Conservation (phyloP, 257 asterid genomes). For the Gentiana dahurica region DNA sequence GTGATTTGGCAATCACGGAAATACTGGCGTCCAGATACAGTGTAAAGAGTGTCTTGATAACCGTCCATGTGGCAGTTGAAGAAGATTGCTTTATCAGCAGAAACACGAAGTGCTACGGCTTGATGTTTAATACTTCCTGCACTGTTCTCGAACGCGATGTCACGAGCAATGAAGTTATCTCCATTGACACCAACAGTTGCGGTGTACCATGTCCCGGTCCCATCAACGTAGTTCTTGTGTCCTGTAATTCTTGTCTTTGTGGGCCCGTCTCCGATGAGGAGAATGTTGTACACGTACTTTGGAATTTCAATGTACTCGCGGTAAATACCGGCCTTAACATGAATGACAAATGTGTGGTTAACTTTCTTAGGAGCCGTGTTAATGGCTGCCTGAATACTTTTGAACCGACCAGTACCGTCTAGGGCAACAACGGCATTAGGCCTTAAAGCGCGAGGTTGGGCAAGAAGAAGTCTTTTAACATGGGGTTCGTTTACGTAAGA, state of each 20-base stretch:
- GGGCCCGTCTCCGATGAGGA: constrained; percentile 60
- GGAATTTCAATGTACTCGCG: constrained; percentile 37
- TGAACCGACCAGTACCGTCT: constrained; percentile 56
- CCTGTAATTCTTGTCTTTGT: constrained; percentile 43
- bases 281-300: constrained; percentile 25
- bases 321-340: constrained; percentile 51
- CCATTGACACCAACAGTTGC: constrained; percentile 42
- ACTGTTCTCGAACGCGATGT: constrained; percentile 51
- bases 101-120: constrained; percentile 54
- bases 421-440: constrained; percentile 45
- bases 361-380: constrained; percentile 23
- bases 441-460: constrained; percentile 5
- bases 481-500: no score
- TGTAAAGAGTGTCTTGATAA: constrained; percentile 50
- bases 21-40: constrained; percentile 39
- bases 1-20: constrained; percentile 40
- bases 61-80: constrained; percentile 43
- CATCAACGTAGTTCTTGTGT: constrained; percentile 27
- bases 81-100: constrained; percentile 34
- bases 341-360: constrained; percentile 20
- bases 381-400: constrained; percentile 40
- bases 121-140: constrained; percentile 44
- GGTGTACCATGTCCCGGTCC: constrained; percentile 31
- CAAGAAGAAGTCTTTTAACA: constrained; percentile 7
- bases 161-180: constrained; percentile 29